Evolutionary conservation across 345 rosid species (phyloP).

Genomic region (Linum trigynum): DNA sequence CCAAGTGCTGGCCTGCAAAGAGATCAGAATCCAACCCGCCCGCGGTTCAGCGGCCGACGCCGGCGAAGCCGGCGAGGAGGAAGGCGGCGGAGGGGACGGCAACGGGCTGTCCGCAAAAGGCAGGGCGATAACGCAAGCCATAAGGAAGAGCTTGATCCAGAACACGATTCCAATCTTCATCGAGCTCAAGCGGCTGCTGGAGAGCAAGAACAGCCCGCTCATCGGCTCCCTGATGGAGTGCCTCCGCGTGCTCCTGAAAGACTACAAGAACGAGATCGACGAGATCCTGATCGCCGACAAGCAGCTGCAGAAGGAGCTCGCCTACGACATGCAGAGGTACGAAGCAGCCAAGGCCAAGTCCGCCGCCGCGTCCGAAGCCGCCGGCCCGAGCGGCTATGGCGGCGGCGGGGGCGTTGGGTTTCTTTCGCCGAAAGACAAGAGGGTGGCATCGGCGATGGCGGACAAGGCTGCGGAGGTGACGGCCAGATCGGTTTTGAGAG

Average conservation of each 20-base stretch:
- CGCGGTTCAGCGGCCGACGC: slow-evolving; percentile 40
- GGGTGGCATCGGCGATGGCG: slow-evolving; percentile 58
- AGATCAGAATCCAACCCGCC: slow-evolving; percentile 49
- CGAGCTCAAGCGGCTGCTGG: slow-evolving; percentile 79
- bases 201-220: slow-evolving; percentile 87
- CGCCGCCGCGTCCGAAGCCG: slow-evolving; percentile 39
- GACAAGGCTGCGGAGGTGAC: slow-evolving; percentile 53
- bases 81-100: slow-evolving; percentile 32
- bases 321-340: slow-evolving; percentile 83
- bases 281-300: slow-evolving; percentile 85
- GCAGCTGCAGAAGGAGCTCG: slow-evolving; percentile 90
- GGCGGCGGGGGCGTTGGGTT: not conserved
- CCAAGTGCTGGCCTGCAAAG: slow-evolving; percentile 78
- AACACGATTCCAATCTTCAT: slow-evolving; percentile 93
- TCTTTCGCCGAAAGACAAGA: slow-evolving; percentile 24
- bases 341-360: slow-evolving; percentile 60
- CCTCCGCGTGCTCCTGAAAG: slow-evolving; percentile 73
- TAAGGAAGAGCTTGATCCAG: slow-evolving; percentile 77
- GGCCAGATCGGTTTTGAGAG: slow-evolving; percentile 63
- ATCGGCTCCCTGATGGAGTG: slow-evolving; percentile 92
- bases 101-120: slow-evolving; percentile 58
- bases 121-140: slow-evolving; percentile 79
- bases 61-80: slow-evolving; percentile 48
- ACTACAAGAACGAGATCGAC: slow-evolving; percentile 87
- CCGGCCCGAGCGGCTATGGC: slow-evolving; percentile 14